Conservation (phyloP, 176 grass and related monocot species). For the Aegilops tauschii region DNA sequence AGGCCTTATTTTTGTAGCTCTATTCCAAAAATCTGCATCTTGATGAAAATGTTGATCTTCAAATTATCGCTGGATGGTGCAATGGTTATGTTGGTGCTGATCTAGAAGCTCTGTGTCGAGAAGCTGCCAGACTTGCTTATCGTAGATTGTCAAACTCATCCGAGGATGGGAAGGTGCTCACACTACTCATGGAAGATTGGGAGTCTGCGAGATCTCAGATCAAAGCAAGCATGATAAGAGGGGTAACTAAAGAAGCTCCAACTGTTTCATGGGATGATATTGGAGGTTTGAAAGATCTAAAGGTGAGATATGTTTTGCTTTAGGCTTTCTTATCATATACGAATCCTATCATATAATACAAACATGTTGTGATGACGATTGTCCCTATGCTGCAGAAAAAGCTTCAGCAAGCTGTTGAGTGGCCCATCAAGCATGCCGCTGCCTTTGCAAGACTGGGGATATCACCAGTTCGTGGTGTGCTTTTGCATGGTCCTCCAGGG, state of each 20-base stretch:
- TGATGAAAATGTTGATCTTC: constrained; percentile 73
- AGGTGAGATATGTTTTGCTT: constrained; percentile 47
- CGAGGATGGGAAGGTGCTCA: constrained; percentile 25
- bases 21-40: constrained; percentile 67
- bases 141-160: constrained; percentile 43
- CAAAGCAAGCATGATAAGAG: constrained; percentile 76
- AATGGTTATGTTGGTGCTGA: constrained; percentile 96
- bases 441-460: constrained; percentile 81
- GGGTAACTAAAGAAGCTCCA: constrained; percentile 70
- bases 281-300: constrained; percentile 82
- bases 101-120: constrained; percentile 69
- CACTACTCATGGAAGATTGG: constrained; percentile 68
- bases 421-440: constrained; percentile 80
- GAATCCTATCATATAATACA: background rate
- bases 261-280: constrained; percentile 90
- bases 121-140: constrained; percentile 66
- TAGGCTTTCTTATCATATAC: background rate
- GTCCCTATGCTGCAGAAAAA: constrained; percentile 61
- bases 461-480: constrained; percentile 77
- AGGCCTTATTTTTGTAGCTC: constrained; percentile 50
- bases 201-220: constrained; percentile 61
- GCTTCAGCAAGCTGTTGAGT: constrained; percentile 81
- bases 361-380: constrained; percentile 22
- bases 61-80: constrained; percentile 64
- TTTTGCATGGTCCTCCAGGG: constrained; percentile 85